These are phyloP conservation scores for Tetrahymena elliotti DNA, from an alignment of 73 alveolate genomes.

Conservation along the genomic window DNA sequence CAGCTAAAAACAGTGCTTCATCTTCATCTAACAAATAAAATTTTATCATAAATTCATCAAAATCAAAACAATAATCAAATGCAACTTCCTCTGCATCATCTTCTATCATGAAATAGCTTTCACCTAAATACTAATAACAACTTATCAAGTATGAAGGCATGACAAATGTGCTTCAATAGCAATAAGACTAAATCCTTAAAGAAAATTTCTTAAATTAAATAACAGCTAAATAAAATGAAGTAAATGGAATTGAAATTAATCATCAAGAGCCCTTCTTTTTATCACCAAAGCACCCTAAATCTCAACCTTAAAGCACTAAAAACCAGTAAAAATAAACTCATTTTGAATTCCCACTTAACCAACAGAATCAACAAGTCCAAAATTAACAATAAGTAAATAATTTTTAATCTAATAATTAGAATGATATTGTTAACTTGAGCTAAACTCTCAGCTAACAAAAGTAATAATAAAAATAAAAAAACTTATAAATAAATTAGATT, in stretches of 20 bases:
- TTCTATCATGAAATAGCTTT: neutral
- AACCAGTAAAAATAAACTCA: neutral
- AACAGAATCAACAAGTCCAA: neutral
- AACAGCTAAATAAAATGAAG: neutral
- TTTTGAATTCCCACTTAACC: neutral
- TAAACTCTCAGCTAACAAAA: neutral
- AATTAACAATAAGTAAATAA: neutral
- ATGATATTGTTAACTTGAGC: neutral
- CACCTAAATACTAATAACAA: neutral
- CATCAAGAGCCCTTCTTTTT: neutral
- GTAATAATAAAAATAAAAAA: neutral
- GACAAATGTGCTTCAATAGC: neutral
- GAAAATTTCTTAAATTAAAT: neutral
- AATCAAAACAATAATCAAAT: neutral
- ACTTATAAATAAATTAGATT: neutral
- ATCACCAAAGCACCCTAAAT: neutral
- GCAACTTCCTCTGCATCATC: neutral
- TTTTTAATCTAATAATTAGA: neutral
- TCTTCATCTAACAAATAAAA: neutral
- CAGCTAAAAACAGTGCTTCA: neutral
- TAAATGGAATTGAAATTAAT: neutral
- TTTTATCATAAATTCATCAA: neutral
- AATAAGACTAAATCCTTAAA: neutral
- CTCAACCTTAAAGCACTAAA: neutral
- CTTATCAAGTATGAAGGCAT: neutral